Evolutionary conservation across 495 filamentous ascomycete species (phyloP).

Genomic region (Hypomontagnella submonticulosa): DNA sequence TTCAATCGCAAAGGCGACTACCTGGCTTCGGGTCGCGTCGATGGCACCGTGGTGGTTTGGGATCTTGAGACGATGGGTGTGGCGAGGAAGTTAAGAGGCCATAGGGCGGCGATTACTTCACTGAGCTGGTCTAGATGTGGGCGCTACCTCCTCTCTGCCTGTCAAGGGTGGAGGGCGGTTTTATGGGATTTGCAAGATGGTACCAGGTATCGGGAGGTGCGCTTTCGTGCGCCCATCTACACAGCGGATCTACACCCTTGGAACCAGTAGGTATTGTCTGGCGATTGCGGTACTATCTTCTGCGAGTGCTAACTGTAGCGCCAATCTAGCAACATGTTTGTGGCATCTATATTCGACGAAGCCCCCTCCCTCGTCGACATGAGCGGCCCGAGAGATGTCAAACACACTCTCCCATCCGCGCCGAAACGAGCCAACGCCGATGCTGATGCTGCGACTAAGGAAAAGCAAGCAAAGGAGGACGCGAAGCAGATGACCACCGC

Average conservation of each 20-base stretch:
- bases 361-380: slow-evolving; percentile 88
- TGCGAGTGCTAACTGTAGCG: background rate
- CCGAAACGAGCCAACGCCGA: slow-evolving; percentile 77
- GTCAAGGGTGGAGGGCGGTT: slow-evolving; percentile 93
- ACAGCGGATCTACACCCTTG: slow-evolving; percentile 93
- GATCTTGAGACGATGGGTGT: slow-evolving; percentile 97
- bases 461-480: slow-evolving; percentile 90
- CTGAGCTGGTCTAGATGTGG: slow-evolving; percentile 94
- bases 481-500: slow-evolving; percentile 94
- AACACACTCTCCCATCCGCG: slow-evolving; percentile 81
- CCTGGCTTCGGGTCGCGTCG: slow-evolving; percentile 90
- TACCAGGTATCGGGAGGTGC: slow-evolving; percentile 68
- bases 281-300: background rate
- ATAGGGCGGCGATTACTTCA: slow-evolving; percentile 89
- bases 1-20: slow-evolving; percentile 96
- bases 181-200: slow-evolving; percentile 90
- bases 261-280: slow-evolving; percentile 75
- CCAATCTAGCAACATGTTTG: slow-evolving; percentile 75
- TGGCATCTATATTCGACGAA: slow-evolving; percentile 91
- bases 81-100: slow-evolving; percentile 89
- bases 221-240: slow-evolving; percentile 91
- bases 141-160: slow-evolving; percentile 91
- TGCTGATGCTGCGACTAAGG: slow-evolving; percentile 68
- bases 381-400: slow-evolving; percentile 69
- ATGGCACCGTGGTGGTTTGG: slow-evolving; percentile 94